Percentiles rank a stretch among this genome's conserved stretches.
These are phyloP conservation scores for Ottelia alismoides DNA, from an alignment of 106 monocot species.

Conservation along the genomic window DNA sequence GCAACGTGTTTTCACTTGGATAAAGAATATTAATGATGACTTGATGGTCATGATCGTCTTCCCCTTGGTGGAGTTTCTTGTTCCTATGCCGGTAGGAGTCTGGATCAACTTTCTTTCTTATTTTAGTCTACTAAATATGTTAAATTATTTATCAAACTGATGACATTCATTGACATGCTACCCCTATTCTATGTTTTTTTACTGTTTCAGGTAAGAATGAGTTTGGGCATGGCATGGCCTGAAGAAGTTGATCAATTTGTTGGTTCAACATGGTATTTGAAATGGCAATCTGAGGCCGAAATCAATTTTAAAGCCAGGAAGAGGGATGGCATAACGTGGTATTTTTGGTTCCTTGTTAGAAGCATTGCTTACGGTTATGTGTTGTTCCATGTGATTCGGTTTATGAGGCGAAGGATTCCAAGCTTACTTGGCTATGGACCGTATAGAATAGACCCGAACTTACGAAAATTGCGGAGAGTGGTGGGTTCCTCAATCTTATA, in stretches of 20 bases:
- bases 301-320: conserved; percentile 46
- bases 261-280: conserved; percentile 72
- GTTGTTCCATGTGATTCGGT: conserved; percentile 44
- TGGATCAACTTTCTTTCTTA: background rate
- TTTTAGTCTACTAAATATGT: background rate
- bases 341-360: conserved; percentile 57
- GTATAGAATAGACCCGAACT: conserved; percentile 60
- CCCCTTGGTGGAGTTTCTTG: conserved; percentile 56
- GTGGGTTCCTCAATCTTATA: conserved; percentile 17
- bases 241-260: conserved; percentile 79
- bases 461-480: conserved; percentile 61
- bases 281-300: conserved; percentile 87
- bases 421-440: conserved; percentile 65
- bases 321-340: conserved; percentile 38
- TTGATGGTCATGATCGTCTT: conserved; percentile 47
- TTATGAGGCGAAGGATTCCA: conserved; percentile 37
- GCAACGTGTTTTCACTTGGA: conserved; percentile 18
- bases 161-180: too few species aligned
- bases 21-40: conserved; percentile 71
- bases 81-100: conserved; percentile 51
- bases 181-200: conserved; percentile 2
- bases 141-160: conserved; percentile 2
- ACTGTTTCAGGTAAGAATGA: conserved; percentile 44
- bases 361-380: conserved; percentile 46
- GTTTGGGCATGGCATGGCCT: conserved; percentile 83